Base-by-base conservation (phyloP, 2,329 filamentous ascomycete species). In the Talaromyces sp. region DNA sequence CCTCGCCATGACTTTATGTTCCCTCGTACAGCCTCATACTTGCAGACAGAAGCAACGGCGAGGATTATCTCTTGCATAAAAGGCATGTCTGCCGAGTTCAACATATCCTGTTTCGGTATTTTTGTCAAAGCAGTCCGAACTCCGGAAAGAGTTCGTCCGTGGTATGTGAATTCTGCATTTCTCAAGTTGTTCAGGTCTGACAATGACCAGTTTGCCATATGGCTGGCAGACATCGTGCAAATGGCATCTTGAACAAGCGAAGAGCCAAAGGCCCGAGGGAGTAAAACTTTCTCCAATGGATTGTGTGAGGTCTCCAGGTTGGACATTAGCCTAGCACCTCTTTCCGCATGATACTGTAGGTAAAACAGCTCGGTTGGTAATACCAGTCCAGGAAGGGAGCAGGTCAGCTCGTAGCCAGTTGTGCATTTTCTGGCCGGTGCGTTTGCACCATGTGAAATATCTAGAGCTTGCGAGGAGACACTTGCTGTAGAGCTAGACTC, bases 251-350 rank as follows among this genome's bases (percentile, higher is more conserved):
- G 70, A 6, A 76, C 59, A 0, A 76, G 65, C 6, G 73, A 69
- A 0, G 74, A 76, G 19, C 69, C 72, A 52, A 75, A 66, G 11
- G 73, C 73, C n/a, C 71, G 67, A 3, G 74, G 74, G 19, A 76
- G 74, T 1, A 76, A 61, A 28, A 75, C 60, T 42, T 70, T 72
- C 11, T 73, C 72, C 13, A 76, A 63, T 1, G 74, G 73, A 27
- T 76, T 76, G 25, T 72, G 71, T 49, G 70, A 68, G 27, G 64
- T 75, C 63, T 76, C 73, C 6, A 76, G 66, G n/a, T 76, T 76
- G 22, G 70, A 69, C 33, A 76, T 59, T 4, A 74, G 67, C 53
- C 67, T 70, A 32, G 73, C 76, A 6, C 71, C 73, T 55, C 68
- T 63, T 59, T 74, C 72, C 49, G 72, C 67, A 51, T 75, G 72